Evolutionary conservation across 129 eudicot species (phyloP), one percentile per base, ranked within the genome.

Genomic region (Kitagawia praeruptora): DNA sequence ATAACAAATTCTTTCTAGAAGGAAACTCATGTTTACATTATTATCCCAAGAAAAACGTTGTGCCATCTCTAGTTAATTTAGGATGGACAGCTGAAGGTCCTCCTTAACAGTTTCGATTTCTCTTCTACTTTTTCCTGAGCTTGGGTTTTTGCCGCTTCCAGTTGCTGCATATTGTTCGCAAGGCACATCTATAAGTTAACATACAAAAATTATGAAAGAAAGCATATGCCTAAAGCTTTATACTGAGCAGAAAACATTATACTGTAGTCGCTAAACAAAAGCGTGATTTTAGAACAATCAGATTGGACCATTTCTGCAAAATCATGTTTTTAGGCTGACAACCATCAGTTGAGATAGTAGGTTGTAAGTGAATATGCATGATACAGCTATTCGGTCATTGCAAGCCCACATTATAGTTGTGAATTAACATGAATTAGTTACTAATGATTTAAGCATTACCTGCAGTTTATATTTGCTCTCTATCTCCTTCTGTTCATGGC

Each of bases 391-490:
- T 56, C 66, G 7, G 28, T 56, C 13, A 56, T 56, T 56, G 28
- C 4, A 21, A 56, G n/a, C 66, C 66, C 4, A 2, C 13, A 1
- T 54, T 54, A 54, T 21, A 21, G 66, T 56, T 23, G 28, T 38
- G 27, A 27, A 25, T 64, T 27, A 3, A 9, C 28, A 64, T 28
- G 39, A 64, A 27, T 7, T 5, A 64, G 28, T 27, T 63, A 64
- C 16, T 3, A 10, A 64, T 64, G 71, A 27, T 64, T 63, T 64
- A 64, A 64, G 10, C 71, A 27, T 63, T 84, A 88, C 89, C 97
- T 87, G 96, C 75, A 88, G 91, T n/a, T 84, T 90, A 45, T 85
- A 85, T 72, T 85, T 77, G 80, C 89, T 88, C 86, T 90, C 96
- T 14, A 88, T 41, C 84, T 93, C 93, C 4, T 87, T 89, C 98